Conservation (phyloP, 768 basidiomycete genomes). For the Leccinum boreale region DNA sequence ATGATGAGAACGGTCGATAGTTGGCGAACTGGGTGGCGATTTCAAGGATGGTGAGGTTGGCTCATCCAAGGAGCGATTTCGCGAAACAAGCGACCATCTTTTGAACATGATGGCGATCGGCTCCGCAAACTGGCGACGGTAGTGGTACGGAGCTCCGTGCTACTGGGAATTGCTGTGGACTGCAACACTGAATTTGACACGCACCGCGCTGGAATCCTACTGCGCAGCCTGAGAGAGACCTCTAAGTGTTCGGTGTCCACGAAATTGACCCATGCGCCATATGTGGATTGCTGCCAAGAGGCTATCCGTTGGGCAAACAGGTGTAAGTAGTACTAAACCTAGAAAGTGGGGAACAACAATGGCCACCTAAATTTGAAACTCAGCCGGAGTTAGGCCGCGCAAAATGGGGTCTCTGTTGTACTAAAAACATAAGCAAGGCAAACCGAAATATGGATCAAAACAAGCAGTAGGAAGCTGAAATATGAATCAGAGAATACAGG, state of each 20-base stretch:
- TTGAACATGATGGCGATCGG: conserved; percentile 18
- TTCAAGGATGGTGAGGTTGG: conserved; percentile 9
- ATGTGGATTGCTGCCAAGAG: neutral
- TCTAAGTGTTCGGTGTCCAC: neutral
- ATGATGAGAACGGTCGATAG: neutral
- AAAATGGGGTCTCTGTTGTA: too few relatives aligned
- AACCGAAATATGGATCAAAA: too few relatives aligned
- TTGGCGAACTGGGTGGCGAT: conserved; percentile 16
- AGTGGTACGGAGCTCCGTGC: neutral
- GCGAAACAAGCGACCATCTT: neutral
- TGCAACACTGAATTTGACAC: neutral
- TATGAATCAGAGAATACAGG: too few relatives aligned
- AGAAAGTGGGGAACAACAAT: too few relatives aligned
- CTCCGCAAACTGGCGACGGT: neutral
- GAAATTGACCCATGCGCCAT: neutral
- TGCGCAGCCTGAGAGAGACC: neutral
- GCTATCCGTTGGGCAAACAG: neutral
- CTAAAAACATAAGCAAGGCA: too few relatives aligned
- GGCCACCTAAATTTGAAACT: too few relatives aligned
- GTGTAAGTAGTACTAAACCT: neutral
- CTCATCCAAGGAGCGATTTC: conserved; percentile 1
- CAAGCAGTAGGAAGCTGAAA: too few relatives aligned
- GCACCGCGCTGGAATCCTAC: neutral
- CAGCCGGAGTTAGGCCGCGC: too few relatives aligned
- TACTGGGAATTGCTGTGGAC: neutral